Evolutionary conservation across 2,329 filamentous ascomycete genomes (phyloP), one percentile per base, ranked within the genome.

Genomic region (Trichophyton simii): DNA sequence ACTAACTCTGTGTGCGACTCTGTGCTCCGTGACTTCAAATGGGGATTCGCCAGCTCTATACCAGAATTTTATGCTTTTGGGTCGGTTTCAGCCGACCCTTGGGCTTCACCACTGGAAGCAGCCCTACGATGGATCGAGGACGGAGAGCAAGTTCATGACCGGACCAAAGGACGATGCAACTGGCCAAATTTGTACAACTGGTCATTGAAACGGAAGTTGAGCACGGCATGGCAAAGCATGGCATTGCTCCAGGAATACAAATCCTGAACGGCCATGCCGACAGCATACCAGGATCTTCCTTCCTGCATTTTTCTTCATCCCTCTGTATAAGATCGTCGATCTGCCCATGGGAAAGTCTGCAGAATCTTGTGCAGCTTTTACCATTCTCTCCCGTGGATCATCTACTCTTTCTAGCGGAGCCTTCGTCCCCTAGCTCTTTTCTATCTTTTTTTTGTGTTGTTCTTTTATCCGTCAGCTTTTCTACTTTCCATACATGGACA

Each of bases 251-350:
- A 31, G 8, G 7, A n/a, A 36, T 20, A 55, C 52, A n/a, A 55
- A n/a, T 28, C 13, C n/a, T 20, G 28, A n/a, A 36, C 31, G 52
- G 52, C 52, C 52, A 55, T 28, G 52, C 52, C 28, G 52, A 36
- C n/a, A 36, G 8, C 18, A 7, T n/a, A 5, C 28, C 52, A 36
- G 52, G 15, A 34, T 36, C 31, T 6, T 36, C 18, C 28, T 36
- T 36, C 20, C 13, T 55, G 13, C 52, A n/a, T 18, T 20, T 3
- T 18, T 28, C 7, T 36, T 15, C 34, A 38, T 36, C 28, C 52
- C 34, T 4, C 28, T 55, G 28, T 55, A 55, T 55, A 55, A 55
- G 52, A 55, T 55, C 52, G 52, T 34, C 28, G 52, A 55, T 55
- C 11, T n/a, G 13, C 52, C 52, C 28, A 15, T n/a, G 52, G 52